Conservation (phyloP, 768 basidiomycete species). For the Termitomyces sp. region DNA sequence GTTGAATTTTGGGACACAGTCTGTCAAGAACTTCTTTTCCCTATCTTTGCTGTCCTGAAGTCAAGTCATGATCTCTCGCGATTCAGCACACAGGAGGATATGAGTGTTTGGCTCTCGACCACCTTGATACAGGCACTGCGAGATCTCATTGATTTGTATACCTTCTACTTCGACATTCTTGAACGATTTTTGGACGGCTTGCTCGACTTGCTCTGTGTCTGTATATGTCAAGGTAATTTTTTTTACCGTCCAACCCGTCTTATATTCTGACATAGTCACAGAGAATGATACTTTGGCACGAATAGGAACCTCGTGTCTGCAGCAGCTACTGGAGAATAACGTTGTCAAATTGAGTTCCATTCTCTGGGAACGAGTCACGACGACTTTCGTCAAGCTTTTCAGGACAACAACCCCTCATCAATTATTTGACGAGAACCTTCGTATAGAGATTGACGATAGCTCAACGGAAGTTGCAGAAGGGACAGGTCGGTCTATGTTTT, state of each 20-base stretch:
- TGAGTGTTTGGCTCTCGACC: constrained; percentile 99
- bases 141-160: constrained; percentile 92
- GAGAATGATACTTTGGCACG: constrained; percentile 98
- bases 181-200: constrained; percentile 91
- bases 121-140: constrained; percentile 98
- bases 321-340: constrained; percentile 92
- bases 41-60: constrained; percentile 94
- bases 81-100: constrained; percentile 95
- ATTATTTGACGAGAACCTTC: constrained; percentile 86
- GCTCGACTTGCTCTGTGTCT: constrained; percentile 87
- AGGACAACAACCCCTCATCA: constrained; percentile 96
- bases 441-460: constrained; percentile 72
- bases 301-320: constrained; percentile 96
- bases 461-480: constrained; percentile 50
- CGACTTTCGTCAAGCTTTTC: constrained; percentile 95
- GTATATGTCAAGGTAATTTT: constrained; percentile 90
- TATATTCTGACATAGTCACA: constrained; percentile 24
- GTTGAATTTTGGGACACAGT: constrained; percentile 98
- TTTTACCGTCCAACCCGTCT: not conserved
- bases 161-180: constrained; percentile 88
- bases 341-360: constrained; percentile 76
- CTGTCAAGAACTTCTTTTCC: constrained; percentile 94
- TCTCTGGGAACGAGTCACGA: constrained; percentile 89
- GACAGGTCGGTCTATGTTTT: constrained; percentile 20
- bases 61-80: constrained; percentile 89